These are phyloP conservation scores for Favolaschia claudopus DNA, from an alignment of 768 basidiomycete species.

Conservation along the genomic window DNA sequence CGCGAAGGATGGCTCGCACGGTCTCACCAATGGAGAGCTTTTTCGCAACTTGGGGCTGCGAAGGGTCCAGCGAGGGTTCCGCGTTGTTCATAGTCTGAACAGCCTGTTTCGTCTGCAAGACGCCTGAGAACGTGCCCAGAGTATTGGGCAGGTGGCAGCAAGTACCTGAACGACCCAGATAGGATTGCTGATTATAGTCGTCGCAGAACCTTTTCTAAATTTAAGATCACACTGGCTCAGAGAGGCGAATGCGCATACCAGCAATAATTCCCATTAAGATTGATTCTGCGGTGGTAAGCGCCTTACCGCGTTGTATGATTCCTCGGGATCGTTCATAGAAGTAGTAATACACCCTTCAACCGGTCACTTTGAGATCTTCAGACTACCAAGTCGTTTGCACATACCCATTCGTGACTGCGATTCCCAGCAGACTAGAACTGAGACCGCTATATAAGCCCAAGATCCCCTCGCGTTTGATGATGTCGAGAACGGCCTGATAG, in stretches of 20 bases:
- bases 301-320: conserved; percentile 65
- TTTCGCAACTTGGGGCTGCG: conserved; percentile 43
- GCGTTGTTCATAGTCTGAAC: conserved; percentile 59
- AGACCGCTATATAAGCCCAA: conserved; percentile 89
- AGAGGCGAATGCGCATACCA: conserved; percentile 50
- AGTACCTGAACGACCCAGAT: conserved; percentile 87
- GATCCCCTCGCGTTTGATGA: conserved; percentile 85
- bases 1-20: conserved; percentile 70
- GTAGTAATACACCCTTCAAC: conserved; percentile 86
- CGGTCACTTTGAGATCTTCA: background rate
- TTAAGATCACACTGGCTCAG: conserved; percentile 1
- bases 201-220: conserved; percentile 74
- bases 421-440: conserved; percentile 84
- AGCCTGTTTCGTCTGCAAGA: conserved; percentile 77
- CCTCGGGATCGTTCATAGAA: conserved; percentile 82
- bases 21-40: conserved; percentile 74
- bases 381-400: conserved; percentile 25
- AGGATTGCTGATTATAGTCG: conserved; percentile 89
- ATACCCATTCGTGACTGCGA: conserved; percentile 92
- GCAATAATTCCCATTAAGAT: conserved; percentile 90
- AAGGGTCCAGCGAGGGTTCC: conserved; percentile 33
- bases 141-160: too few species aligned
- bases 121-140: too few species aligned
- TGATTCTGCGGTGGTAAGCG: conserved; percentile 85
- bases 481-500: conserved; percentile 73